phyloP scores from a whole-genome alignment of 768 basidiomycete species.

The Macrolepiota albuminosa region DNA sequence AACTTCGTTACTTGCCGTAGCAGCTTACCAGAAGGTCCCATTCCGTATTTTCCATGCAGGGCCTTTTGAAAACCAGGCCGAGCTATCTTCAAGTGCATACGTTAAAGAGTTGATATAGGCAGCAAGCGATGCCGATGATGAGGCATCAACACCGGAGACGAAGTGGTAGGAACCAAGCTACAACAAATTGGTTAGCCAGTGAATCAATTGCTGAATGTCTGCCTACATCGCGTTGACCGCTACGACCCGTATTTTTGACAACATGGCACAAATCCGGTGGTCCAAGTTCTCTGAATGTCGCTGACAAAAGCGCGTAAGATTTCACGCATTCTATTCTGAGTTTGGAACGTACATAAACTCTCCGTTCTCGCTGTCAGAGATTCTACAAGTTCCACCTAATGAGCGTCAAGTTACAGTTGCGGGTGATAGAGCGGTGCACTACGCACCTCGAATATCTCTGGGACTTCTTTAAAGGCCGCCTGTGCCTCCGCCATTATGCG shows the following conservation, averaged over 20 bases:
- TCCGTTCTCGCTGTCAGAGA: constrained; percentile 87
- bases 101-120: constrained; percentile 99
- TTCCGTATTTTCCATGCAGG: constrained; percentile 86
- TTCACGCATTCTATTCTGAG: constrained; percentile 5
- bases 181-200: background rate
- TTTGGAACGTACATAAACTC: constrained; percentile 64
- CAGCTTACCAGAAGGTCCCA: constrained; percentile 84
- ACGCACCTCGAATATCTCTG: constrained; percentile 92
- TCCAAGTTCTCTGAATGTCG: constrained; percentile 93
- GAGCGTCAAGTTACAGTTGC: constrained; percentile 7
- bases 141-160: constrained; percentile 97
- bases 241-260: constrained; percentile 82
- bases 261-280: constrained; percentile 97
- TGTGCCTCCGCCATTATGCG: constrained; percentile 49
- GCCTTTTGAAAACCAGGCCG: constrained; percentile 88
- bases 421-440: background rate
- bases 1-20: background rate
- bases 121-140: constrained; percentile 94
- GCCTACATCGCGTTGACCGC: constrained; percentile 84
- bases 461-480: constrained; percentile 85
- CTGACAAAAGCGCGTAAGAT: constrained; percentile 38
- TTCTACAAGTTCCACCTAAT: constrained; percentile 85
- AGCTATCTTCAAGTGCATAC: constrained; percentile 86
- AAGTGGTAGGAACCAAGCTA: constrained; percentile 97
- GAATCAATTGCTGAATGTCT: background rate